Base-by-base conservation (phyloP, 1,284 basidiomycete genomes). In the Papiliotrema nemorosa region DNA sequence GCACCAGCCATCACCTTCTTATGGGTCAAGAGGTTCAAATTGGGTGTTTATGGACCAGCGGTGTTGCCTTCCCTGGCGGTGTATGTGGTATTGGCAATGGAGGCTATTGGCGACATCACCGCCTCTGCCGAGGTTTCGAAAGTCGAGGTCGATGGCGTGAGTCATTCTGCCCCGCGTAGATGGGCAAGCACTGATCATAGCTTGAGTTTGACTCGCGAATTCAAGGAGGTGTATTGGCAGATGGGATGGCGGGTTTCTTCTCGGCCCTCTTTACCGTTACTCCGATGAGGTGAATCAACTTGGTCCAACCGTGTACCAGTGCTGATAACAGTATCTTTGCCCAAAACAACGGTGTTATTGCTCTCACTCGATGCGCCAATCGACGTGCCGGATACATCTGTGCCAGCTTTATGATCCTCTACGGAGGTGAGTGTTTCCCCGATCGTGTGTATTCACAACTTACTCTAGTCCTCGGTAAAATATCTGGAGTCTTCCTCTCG, bases 101-200 rank as follows among this genome's bases (percentile, higher is more conserved):
- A 91, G 70, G 85, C 87, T 3, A 89, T 89, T 44, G 89, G 88
- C 1, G 88, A 91, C 62, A 85, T 91, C 59, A 90, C 89, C 0
- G 87, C 89, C 0, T 86, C 85, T 3, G 83, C 85, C 1, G 90
- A 92, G 68, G 86, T 88, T 3, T 88, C 86, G 2, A 80, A 82
- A 10, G 78, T 88, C 18, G 71, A 77, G 16, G 84, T 88, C 21
- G 79, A 81, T 31, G 87, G 86, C 0, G 57, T 55, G 36, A 47
- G 56, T 58, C 5, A 1, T 13, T 21, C 34, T 1, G 12, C 29
- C 2, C 35, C 27, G 21, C 38, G 9, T 16, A 27, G 27, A 13
- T 29, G 9, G 16, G 7, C 25, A 20, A 22, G 14, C 40, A 20
- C 38, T 18, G 29, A n/a, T n/a, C n/a, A n/a, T 27, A 53, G 50